Conservation (phyloP, 2,329 filamentous ascomycete species). For the Talaromyces marneffei region DNA sequence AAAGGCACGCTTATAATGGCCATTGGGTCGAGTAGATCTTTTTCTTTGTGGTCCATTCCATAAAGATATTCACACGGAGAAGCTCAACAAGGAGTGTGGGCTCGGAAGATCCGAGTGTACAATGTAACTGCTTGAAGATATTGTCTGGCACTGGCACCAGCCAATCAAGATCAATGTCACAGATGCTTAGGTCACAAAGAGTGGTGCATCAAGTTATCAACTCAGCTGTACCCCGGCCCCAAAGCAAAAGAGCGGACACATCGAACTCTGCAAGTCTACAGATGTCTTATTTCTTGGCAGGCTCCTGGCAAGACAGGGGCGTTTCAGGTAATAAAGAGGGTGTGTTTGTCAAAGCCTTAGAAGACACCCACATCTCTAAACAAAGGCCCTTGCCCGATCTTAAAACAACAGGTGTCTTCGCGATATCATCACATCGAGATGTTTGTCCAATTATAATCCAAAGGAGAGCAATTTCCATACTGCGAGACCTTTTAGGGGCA, state of each 20-base stretch:
- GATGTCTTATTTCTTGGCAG: background rate
- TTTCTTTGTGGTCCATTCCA: background rate
- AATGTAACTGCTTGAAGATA: background rate
- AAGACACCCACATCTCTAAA: background rate
- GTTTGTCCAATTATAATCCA: background rate
- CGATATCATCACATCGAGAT: background rate
- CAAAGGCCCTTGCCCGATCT: background rate
- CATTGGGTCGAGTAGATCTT: background rate
- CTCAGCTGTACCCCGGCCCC: background rate
- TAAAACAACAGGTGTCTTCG: background rate
- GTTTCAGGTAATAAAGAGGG: background rate
- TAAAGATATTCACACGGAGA: background rate
- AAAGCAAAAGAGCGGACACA: background rate
- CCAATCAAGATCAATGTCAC: background rate
- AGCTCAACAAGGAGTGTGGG: background rate
- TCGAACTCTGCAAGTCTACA: background rate
- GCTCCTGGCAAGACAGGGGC: background rate
- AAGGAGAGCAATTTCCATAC: background rate
- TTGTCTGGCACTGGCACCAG: background rate
- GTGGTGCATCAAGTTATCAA: background rate
- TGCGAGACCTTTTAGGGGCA: background rate
- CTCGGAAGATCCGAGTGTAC: background rate
- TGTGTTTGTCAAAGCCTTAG: background rate
- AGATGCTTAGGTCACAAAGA: background rate
- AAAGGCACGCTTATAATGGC: background rate